These are phyloP conservation scores for Eustoma russellianum DNA, from an alignment of 257 asterid genomes.

Conservation along the genomic window DNA sequence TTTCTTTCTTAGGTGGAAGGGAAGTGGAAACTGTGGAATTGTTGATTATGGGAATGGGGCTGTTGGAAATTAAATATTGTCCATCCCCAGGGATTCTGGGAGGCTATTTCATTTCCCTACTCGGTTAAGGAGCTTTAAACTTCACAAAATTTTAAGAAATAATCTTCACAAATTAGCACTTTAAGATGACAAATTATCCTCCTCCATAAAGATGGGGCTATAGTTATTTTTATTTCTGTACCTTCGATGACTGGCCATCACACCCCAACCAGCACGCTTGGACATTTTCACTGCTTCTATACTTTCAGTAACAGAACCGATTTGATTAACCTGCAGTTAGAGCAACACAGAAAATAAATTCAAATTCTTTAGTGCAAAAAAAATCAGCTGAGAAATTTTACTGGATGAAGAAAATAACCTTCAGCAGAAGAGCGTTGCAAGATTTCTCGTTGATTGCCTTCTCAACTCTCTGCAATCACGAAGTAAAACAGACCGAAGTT, in stretches of 20 bases:
- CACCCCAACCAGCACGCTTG: slow-evolving; percentile 96
- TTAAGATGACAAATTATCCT: not conserved
- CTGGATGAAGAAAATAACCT: slow-evolving; percentile 35
- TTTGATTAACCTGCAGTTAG: slow-evolving; percentile 71
- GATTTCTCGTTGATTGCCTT: slow-evolving; percentile 88
- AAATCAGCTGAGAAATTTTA: not conserved
- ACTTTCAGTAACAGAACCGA: slow-evolving; percentile 93
- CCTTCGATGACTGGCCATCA: slow-evolving; percentile 98
- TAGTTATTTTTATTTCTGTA: slow-evolving; percentile 9
- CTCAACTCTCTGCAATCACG: slow-evolving; percentile 64
- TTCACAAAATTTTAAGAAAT: no score
- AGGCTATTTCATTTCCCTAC: no score
- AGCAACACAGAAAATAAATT: not conserved
- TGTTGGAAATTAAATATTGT: no score
- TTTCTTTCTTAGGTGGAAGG: no score
- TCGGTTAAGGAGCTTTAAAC: not conserved
- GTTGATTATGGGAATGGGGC: no score
- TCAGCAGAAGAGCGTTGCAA: slow-evolving; percentile 96
- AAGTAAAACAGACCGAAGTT: not conserved
- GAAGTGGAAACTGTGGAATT: no score
- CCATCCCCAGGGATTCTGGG: no score
- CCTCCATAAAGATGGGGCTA: not conserved
- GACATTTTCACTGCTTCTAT: slow-evolving; percentile 94
- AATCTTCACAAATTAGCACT: no score
- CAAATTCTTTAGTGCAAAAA: not conserved